Evolutionary conservation across 2,329 filamentous ascomycete species (phyloP), one percentile per base, ranked within the genome.

Genomic region (Alternaria infectoria): DNA sequence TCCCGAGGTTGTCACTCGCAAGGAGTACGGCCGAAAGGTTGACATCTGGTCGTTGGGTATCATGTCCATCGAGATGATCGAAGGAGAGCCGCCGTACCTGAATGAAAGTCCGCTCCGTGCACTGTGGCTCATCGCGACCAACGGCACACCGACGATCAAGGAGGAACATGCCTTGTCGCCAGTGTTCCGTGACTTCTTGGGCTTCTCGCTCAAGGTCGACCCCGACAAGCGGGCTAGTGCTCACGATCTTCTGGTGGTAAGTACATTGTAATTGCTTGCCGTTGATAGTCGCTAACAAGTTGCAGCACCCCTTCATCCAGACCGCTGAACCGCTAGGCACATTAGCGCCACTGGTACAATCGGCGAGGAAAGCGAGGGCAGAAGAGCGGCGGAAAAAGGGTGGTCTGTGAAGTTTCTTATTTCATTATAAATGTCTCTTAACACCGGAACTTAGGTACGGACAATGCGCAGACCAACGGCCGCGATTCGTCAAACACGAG

Each of bases 41-140:
- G 96, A 99, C 77, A 97, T 99, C 71, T 99, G 96, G 96, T 97
- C 93, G 62, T 84, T 99, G 47, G 96, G 96, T 62, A 99, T 99
- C 82, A 98, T 99, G 96, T 93, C 96, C 8, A 98, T 99, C 75
- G 96, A 99, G 81, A 99, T 99, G 96, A 97, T 99, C 69, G 96
- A 98, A 82, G 96, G 95, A 78, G 96, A 98, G 80, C 96, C 96
- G 12, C 96, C 96, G 23, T 99, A 98, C 78, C 86, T 99, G 62
- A 98, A 94, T 43, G 96, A 99, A 80, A 96, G 93, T 40, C 96
- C 96, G 6, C 86, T 99, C 23, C 90, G 95, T 64, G 96, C 96
- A 2, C 86, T 99, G 40, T 99, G 96, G 86, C 83, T 99, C 72
- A 99, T 99, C 79, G 96, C 96, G 57, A 98, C 96, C 32, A 97